Evolutionary conservation across 73 alveolate species (phyloP), one percentile per base, ranked within the genome.

Genomic region (Paraurostyla sp.): DNA sequence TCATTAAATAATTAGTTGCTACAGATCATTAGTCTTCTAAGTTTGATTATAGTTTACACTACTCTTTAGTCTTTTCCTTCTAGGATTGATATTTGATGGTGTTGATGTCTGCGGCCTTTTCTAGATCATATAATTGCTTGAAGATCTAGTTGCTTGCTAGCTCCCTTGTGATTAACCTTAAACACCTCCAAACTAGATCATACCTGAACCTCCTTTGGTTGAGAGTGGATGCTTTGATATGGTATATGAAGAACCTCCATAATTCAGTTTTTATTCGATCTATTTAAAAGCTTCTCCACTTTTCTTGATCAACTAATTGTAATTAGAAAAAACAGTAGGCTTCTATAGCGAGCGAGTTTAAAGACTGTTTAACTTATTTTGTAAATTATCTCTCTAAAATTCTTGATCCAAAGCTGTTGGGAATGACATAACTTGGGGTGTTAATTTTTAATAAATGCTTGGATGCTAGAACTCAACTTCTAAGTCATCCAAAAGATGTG

Each of bases 71-170:
- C 86, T 73, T 46, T 49, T 43, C 15, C 46, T 45, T 30, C 71
- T 73, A 13, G 36, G 36, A 2, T 32, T 48, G 27, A 29, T 29
- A 7, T 13, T 30, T 62, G 51, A 62, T 15, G 80, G 51, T 23
- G 80, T 62, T 7, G 86, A 65, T 1, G 82, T 65, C 82, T 38
- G 35, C 35, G 82, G 82, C 25, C 82, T 65, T 2, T 9, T 65
- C 20, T 38, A 38, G 6, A 11, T 4, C 30, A 40, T 22, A 15
- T 65, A 4, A 65, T 65, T 65, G 7, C 54, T 35, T 36, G 82
- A 11, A 38, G 60, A 15, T 65, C 82, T 65, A 3, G 78, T 60
- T n/a, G 13, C 13, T 73, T 33, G 41, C 32, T 9, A 1, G 43
- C 59, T 18, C 40, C 6, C 58, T 23, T 2, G 35, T 73, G 6